Percentiles rank a stretch among this genome's conserved stretches.
phyloP scores from a whole-genome alignment of 2,329 filamentous ascomycete species.

The Chaetothyriales sp. region DNA sequence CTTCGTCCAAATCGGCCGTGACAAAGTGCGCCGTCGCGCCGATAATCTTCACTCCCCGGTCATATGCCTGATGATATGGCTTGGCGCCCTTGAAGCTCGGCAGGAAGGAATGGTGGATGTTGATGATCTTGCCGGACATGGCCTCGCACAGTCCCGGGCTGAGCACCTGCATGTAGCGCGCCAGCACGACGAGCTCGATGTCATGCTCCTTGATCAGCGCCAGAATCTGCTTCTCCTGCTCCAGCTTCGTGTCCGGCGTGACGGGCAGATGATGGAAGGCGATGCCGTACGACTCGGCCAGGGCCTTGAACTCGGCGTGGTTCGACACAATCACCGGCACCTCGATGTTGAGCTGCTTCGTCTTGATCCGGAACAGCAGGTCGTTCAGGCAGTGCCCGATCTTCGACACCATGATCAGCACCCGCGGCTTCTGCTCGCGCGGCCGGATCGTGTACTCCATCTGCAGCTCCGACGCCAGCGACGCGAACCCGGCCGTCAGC shows the following conservation, averaged over 20 bases:
- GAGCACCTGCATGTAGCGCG: constrained; percentile 79
- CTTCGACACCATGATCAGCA: constrained; percentile 82
- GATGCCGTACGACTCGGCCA: constrained; percentile 61
- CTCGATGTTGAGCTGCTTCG: constrained; percentile 58
- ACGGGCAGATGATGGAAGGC: constrained; percentile 72
- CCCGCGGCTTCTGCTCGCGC: constrained; percentile 54
- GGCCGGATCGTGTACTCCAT: constrained; percentile 62
- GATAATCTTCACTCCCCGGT: constrained; percentile 77
- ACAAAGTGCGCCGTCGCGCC: constrained; percentile 78
- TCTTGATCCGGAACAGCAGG: constrained; percentile 64
- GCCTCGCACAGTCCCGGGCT: constrained; percentile 59
- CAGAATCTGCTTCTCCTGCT: constrained; percentile 60
- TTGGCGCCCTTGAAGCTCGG: constrained; percentile 79
- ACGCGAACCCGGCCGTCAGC: constrained; percentile 43
- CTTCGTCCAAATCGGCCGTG: constrained; percentile 72
- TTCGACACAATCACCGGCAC: constrained; percentile 70
- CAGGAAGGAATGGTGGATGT: constrained; percentile 80
- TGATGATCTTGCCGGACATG: constrained; percentile 81
- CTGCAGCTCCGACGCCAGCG: constrained; percentile 48
- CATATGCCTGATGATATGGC: constrained; percentile 78
- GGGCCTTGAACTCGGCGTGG: constrained; percentile 56
- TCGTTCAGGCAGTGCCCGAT: constrained; percentile 79
- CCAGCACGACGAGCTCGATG: constrained; percentile 67
- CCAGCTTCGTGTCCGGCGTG: constrained; percentile 56
- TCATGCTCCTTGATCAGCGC: constrained; percentile 54